Percentiles rank a stretch among this genome's conserved stretches.
phyloP scores from a whole-genome alignment of 441 rosid species.

The Erysimum cheiri region DNA sequence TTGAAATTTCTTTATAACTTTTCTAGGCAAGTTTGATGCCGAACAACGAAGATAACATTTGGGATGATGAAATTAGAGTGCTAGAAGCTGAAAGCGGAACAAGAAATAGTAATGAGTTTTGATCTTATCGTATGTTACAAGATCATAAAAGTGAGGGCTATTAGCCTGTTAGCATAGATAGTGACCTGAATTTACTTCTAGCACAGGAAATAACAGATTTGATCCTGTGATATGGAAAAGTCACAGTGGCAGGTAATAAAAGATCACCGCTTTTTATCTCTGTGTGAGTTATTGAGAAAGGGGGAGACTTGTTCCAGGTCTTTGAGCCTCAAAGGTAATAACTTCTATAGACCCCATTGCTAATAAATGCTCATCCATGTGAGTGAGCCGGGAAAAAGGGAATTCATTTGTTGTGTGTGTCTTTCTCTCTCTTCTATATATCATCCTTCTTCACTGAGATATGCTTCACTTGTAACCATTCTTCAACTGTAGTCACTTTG shows the following conservation, averaged over 20 bases:
- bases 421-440: constrained; percentile 39
- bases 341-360: constrained; percentile 38
- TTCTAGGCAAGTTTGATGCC: not conserved
- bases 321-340: constrained; percentile 43
- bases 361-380: constrained; percentile 43
- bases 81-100: not conserved
- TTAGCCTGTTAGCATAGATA: constrained; percentile 14
- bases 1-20: not conserved
- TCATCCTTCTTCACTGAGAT: constrained; percentile 36
- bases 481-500: constrained; percentile 30
- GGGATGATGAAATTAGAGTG: not conserved
- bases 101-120: not conserved
- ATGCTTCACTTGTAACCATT: constrained; percentile 39
- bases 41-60: not conserved
- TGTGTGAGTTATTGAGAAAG: constrained; percentile 1
- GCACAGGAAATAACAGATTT: constrained; percentile 39
- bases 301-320: constrained; percentile 34
- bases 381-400: constrained; percentile 38
- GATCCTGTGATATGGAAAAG: constrained; percentile 31
- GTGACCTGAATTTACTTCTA: constrained; percentile 37
- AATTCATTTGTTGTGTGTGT: constrained; percentile 36
- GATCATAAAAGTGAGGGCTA: constrained; percentile 30
- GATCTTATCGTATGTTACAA: constrained; percentile 13
- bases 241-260: constrained; percentile 35
- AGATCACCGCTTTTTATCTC: constrained; percentile 32